Conservation (phyloP, 2,329 filamentous ascomycete species). For the Catunica adiposa region DNA sequence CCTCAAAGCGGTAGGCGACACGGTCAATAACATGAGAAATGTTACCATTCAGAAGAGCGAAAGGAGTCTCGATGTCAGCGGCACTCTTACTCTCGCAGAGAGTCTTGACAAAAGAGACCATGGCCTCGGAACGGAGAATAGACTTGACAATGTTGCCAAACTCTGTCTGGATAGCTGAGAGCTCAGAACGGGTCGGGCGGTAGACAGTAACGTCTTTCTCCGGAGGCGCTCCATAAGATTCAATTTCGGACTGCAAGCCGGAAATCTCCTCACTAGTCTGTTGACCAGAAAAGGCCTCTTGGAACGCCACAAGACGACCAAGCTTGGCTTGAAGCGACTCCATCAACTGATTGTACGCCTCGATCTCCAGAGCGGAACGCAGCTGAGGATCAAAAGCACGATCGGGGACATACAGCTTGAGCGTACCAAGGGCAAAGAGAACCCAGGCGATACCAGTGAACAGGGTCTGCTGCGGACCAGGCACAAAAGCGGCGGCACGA, state of each 20-base stretch:
- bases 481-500: constrained; percentile 23
- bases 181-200: constrained; percentile 50
- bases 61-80: constrained; percentile 25
- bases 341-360: constrained; percentile 39
- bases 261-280: constrained; percentile 48
- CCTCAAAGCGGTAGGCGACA: constrained; percentile 51
- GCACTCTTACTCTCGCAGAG: constrained; percentile 15
- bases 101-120: constrained; percentile 16
- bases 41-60: constrained; percentile 36
- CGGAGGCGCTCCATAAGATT: constrained; percentile 48
- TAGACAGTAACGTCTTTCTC: constrained; percentile 49
- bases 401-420: constrained; percentile 73
- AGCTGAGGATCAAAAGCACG: constrained; percentile 69
- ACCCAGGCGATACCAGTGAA: constrained; percentile 48
- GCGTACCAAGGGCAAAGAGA: constrained; percentile 53
- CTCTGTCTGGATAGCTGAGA: constrained; percentile 62
- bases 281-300: constrained; percentile 51
- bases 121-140: constrained; percentile 31
- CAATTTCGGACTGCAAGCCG: constrained; percentile 44
- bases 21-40: constrained; percentile 54
- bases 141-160: constrained; percentile 60
- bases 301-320: constrained; percentile 45
- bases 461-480: constrained; percentile 18
- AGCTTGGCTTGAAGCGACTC: constrained; percentile 39
- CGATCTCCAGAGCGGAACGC: constrained; percentile 47